Evolutionary conservation across 192 early-diverging fungal genomes (phyloP), one percentile per base, ranked within the genome.

Genomic region (Coemansia sp.): DNA sequence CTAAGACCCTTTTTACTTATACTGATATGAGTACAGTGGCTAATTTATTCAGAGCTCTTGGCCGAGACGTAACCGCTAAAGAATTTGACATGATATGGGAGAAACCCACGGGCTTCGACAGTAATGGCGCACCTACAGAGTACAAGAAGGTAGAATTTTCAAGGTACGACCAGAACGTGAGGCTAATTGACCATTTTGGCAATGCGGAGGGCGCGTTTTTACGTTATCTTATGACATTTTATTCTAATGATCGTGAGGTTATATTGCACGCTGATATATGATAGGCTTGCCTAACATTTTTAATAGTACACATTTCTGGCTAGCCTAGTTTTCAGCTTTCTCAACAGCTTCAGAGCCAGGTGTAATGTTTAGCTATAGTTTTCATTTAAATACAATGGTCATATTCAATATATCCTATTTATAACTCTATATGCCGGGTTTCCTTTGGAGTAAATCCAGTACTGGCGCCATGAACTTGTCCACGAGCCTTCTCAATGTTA

Each of bases 371-470:
- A 20, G 16, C 15, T 20, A 51, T 51, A 51, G 15, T 55, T 55
- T 3, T 20, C 15, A 3, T 12, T 9, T 38, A 10, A 38, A 38
- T 38, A 1, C 36, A 38, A 55, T 9, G 16, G 24, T 8, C 7
- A 8, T 13, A 29, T 60, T 60, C 47, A 51, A 51, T 51, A 64
- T 33, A 52, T 27, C 15, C 34, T 2, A 18, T 3, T 55, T 60
- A 84, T 47, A 84, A 65, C 68, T 84, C 81, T 24, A 72, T 65
- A 42, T 84, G 81, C 15, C 81, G 65, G n/a, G 68, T 75, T 11
- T 84, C 81, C 63, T 84, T 84, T 54, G 81, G 81, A 44, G 81
- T 71, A 36, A 78, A 76, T 12, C 81, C 81, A 18, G 3, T 27
- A 18, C 22, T 15, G 3, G 66, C 16, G 15, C 38, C 43, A 12